Conservation (phyloP, 805 yeast species). For the Candida takata region DNA sequence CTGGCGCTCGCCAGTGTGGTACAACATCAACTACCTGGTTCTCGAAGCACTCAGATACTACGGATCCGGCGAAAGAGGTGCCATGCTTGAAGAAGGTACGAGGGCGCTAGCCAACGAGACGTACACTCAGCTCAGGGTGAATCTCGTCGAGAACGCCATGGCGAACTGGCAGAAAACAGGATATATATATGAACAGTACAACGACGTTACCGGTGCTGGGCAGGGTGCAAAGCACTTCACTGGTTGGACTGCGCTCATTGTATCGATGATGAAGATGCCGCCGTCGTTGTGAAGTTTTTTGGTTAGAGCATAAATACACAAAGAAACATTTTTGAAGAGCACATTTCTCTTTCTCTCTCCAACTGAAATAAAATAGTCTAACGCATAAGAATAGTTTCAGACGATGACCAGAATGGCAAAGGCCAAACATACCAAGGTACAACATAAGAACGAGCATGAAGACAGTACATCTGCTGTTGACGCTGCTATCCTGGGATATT, state of each 20-base stretch:
- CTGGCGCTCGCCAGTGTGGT: slow-evolving; percentile 95
- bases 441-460: too few species aligned
- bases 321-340: too few species aligned
- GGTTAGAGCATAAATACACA: too few species aligned
- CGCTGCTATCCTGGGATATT: slow-evolving; percentile 29
- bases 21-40: slow-evolving; percentile 79
- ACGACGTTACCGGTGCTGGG: slow-evolving; percentile 66
- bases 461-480: too few species aligned
- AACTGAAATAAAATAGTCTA: too few species aligned
- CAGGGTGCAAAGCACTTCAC: slow-evolving; percentile 83
- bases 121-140: slow-evolving; percentile 54
- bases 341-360: too few species aligned
- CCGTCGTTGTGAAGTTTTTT: neutral
- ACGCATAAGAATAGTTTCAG: too few species aligned
- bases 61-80: slow-evolving; percentile 20
- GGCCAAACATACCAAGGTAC: too few species aligned
- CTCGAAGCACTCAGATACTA: slow-evolving; percentile 66
- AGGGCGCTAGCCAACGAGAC: slow-evolving; percentile 34
- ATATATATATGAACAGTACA: slow-evolving; percentile 86
- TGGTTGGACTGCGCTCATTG: slow-evolving; percentile 89
- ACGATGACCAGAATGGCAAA: too few species aligned
- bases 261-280: slow-evolving; percentile 80
- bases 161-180: slow-evolving; percentile 72
- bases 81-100: slow-evolving; percentile 24
- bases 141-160: slow-evolving; percentile 61